Conservation (phyloP, 202 grass and related monocot species). For the Bolboschoenoplectus hybrid region DNA sequence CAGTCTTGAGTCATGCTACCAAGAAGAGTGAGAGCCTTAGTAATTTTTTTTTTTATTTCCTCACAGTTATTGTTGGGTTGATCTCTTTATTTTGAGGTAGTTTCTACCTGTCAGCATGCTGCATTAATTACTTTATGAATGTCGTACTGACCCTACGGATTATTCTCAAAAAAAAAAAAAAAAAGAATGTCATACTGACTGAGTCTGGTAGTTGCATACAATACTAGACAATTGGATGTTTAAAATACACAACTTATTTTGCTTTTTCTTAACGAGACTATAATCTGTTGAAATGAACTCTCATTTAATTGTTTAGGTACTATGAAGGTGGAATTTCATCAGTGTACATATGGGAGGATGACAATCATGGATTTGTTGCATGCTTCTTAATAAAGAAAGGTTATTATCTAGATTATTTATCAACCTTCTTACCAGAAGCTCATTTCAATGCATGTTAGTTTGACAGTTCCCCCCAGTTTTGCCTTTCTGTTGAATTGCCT, state of each 20-base stretch:
- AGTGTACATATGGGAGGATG: slow-evolving; percentile 91
- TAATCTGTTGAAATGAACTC: slow-evolving; percentile 41
- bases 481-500: background rate
- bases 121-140: background rate
- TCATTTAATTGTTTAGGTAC: slow-evolving; percentile 62
- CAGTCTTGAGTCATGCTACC: background rate
- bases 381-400: slow-evolving; percentile 99
- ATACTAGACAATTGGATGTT: slow-evolving; percentile 26
- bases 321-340: slow-evolving; percentile 97
- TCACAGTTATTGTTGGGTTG: background rate
- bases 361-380: slow-evolving; percentile 75
- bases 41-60: slow-evolving; percentile 10
- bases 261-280: slow-evolving; percentile 24
- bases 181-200: background rate
- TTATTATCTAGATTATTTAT: slow-evolving; percentile 18
- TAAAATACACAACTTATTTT: slow-evolving; percentile 13
- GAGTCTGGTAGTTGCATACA: slow-evolving; percentile 28
- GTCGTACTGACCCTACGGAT: background rate
- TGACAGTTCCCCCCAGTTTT: background rate
- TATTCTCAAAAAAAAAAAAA: too few species aligned
- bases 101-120: background rate
- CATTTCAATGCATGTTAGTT: slow-evolving; percentile 24
- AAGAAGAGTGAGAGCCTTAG: background rate
- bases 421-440: background rate
- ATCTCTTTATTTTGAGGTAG: background rate